Evolutionary conservation across 345 rosid genomes (phyloP), one percentile per base, ranked within the genome.

Genomic region (Microthlaspi erraticum): DNA sequence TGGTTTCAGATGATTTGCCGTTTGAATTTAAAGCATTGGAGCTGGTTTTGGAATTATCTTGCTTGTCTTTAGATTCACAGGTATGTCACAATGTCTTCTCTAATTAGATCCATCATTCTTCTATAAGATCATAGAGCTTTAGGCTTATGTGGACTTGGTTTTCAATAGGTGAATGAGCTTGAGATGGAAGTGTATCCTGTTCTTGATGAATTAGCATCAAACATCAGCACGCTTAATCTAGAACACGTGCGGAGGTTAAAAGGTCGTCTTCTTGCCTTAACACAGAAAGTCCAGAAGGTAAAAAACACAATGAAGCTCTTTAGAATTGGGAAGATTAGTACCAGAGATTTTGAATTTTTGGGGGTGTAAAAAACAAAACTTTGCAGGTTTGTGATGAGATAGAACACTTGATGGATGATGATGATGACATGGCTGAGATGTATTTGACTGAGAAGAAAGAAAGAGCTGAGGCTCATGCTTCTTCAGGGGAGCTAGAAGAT

Each of bases 371-470:
- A 26, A 26, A 26, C 29, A 66, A 70, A 71, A 42, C 73, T 83
- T 83, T 73, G 1, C 80, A 93, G 98, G 95, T 91, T 37, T 87
- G 82, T 16, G 96, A 93, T 82, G 97, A 93, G 75, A 87, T 91
- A 74, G 98, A 93, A 70, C 97, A 91, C 79, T 86, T 93, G 51
- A 91, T 91, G 97, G 97, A 93, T 70, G 98, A 93, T 80, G 99
- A 94, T 64, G 94, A 87, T 46, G 99, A 94, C 76, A 94, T 94
- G 99, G 99, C 97, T 74, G 95, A 87, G 83, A 91, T 94, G 99
- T 84, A 94, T 75, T 87, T 94, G 46, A 91, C 99, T 0, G 97
- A 94, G 82, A 94, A 94, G 77, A 94, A 86, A 75, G 84, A 76
- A 77, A 85, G 85, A 77, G 72, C 63, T 20, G 96, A 93, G 75